Conservation (phyloP, 176 grass and related monocot species). For the Aegilops bicornis region DNA sequence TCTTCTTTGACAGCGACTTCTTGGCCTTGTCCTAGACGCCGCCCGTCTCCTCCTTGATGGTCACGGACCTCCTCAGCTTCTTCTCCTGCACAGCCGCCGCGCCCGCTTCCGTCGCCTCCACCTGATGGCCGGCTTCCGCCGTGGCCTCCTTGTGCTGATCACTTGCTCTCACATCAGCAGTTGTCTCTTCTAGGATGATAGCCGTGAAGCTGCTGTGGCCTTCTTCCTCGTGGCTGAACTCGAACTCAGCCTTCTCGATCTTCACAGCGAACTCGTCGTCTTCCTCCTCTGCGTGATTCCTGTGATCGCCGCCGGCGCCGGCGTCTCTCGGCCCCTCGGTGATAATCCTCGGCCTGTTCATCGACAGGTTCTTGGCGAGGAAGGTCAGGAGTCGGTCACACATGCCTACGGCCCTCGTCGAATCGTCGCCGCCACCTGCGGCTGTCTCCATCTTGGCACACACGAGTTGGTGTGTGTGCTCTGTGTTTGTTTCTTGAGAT, state of each 20-base stretch:
- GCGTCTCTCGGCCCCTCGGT: conserved; percentile 2
- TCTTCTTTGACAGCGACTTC: conserved; percentile 44
- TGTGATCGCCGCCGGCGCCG: neutral
- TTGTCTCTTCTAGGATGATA: conserved; percentile 21
- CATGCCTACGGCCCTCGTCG: conserved; percentile 17
- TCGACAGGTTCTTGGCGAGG: conserved; percentile 39
- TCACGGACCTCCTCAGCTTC: conserved; percentile 41
- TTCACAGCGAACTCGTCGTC: conserved; percentile 28
- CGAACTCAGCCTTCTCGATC: conserved; percentile 47
- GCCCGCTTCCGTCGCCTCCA: neutral
- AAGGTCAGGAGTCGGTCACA: conserved; percentile 48
- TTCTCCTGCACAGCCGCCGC: neutral
- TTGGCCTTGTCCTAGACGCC: conserved; percentile 1
- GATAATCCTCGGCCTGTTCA: conserved; percentile 27
- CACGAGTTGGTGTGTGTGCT: neutral
- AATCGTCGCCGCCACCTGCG: neutral
- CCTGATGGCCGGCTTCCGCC: neutral
- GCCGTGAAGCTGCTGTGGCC: neutral
- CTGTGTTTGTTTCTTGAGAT: neutral
- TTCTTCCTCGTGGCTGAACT: neutral
- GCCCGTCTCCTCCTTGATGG: conserved; percentile 32
- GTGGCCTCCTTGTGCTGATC: neutral
- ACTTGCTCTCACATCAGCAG: neutral
- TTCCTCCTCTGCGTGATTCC: neutral
- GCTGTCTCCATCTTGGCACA: neutral